Percentiles rank a stretch among this genome's conserved stretches.
Conservation (phyloP, 1,139 yeast species). For the Debaryomycetaceae sp. region DNA sequence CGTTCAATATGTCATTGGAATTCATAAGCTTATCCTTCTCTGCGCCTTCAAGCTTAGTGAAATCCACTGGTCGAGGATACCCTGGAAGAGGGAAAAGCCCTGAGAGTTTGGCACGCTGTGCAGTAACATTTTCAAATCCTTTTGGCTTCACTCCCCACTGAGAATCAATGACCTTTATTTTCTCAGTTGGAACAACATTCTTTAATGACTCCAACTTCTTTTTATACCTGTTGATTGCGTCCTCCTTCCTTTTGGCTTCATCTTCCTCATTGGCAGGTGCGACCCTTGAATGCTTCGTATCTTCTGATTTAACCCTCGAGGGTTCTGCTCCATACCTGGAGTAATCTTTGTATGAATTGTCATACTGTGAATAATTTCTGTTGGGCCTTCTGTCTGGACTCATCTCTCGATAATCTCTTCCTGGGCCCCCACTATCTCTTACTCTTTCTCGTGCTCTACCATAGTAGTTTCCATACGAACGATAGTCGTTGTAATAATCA, state of each 20-base stretch:
- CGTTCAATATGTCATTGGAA: conserved; percentile 38
- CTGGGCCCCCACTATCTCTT: conserved; percentile 7
- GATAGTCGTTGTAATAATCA: neutral
- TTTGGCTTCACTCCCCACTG: conserved; percentile 75
- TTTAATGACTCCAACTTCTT: conserved; percentile 19
- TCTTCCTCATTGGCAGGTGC: neutral
- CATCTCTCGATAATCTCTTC: conserved; percentile 7
- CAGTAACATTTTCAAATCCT: conserved; percentile 74
- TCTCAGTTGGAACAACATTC: conserved; percentile 22
- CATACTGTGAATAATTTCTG: neutral
- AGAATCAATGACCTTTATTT: conserved; percentile 43
- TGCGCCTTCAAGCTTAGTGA: conserved; percentile 51
- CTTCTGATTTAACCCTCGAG: neutral
- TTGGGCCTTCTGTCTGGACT: conserved; percentile 1
- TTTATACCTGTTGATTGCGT: conserved; percentile 18
- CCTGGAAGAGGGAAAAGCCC: conserved; percentile 83
- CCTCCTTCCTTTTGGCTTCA: conserved; percentile 14
- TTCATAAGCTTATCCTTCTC: conserved; percentile 37
- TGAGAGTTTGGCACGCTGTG: conserved; percentile 76
- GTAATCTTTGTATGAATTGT: neutral
- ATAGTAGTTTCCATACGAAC: neutral
- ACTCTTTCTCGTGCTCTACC: conserved; percentile 8
- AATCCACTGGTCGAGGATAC: conserved; percentile 55
- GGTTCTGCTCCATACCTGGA: neutral
- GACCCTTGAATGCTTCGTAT: neutral